phyloP scores from a whole-genome alignment of 306 rosid species.

The Cucumis sativus region Cucumber_9930_V3 NC_026660.2:7725001-7725500 shows the following conservation, averaged over 20 bases:
- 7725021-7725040: constrained; percentile 96
- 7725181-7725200: background rate
- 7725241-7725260: background rate
- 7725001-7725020: constrained; percentile 97
- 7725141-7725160: background rate
- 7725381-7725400: too few relatives aligned
- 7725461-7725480: too few relatives aligned
- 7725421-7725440: too few relatives aligned
- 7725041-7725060: constrained; percentile 91
- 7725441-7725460: too few relatives aligned
- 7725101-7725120: constrained; percentile 13
- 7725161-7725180: background rate
- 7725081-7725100: constrained; percentile 6
- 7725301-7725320: background rate
- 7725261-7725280: background rate
- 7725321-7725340: background rate
- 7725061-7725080: constrained; percentile 33
- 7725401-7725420: too few relatives aligned
- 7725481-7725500: background rate
- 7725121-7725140: background rate
- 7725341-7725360: background rate
- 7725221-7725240: background rate
- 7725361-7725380: background rate
- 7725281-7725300: background rate
- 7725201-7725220: background rate